These are phyloP conservation scores for Ricinus communis DNA, from an alignment of 345 rosid species.

Conservation along the genomic window DNA sequence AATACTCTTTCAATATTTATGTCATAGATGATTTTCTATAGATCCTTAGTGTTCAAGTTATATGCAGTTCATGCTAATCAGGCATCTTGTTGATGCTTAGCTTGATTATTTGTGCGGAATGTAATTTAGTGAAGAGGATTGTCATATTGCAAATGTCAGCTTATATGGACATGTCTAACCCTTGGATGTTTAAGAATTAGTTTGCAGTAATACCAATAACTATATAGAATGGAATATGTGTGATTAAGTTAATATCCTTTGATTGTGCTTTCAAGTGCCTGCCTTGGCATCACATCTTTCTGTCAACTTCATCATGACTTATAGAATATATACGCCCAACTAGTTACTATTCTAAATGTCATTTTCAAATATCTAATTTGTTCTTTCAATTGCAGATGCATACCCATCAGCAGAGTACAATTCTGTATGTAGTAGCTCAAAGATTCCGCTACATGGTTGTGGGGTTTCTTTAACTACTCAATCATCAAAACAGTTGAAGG, in stretches of 20 bases:
- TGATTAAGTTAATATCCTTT: background rate
- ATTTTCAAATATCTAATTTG: slow-evolving; percentile 6
- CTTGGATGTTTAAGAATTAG: background rate
- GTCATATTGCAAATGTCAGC: background rate
- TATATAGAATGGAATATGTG: background rate
- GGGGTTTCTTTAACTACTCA: slow-evolving; percentile 41
- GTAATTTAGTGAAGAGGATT: background rate
- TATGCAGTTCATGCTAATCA: background rate
- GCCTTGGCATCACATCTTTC: background rate
- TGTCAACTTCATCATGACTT: background rate
- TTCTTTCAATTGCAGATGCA: slow-evolving; percentile 37
- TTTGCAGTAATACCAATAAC: background rate
- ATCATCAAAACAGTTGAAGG: slow-evolving; percentile 36
- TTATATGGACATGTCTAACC: background rate
- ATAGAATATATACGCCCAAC: background rate
- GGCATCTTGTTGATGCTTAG: background rate
- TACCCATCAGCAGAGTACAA: slow-evolving; percentile 38
- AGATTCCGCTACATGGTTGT: slow-evolving; percentile 49
- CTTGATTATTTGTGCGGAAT: background rate
- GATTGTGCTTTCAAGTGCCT: background rate
- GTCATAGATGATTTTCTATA: background rate
- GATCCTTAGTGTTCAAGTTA: background rate
- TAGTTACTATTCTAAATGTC: background rate
- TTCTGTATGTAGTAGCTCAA: slow-evolving; percentile 65
- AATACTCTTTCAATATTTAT: background rate